phyloP scores from a whole-genome alignment of 441 rosid species.

The Erodium moschatum region DNA sequence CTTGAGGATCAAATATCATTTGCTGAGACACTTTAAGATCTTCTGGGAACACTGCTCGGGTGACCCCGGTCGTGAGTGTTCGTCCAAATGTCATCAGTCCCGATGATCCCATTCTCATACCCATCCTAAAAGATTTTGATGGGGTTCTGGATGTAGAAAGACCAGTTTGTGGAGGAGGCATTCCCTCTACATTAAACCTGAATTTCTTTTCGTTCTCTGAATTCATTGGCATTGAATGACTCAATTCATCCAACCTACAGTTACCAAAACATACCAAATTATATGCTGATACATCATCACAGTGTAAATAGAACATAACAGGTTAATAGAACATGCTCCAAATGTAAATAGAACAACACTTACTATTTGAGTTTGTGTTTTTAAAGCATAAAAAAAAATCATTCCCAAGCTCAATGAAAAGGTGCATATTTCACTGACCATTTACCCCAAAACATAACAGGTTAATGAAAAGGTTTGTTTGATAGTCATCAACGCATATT shows the following conservation, averaged over 20 bases:
- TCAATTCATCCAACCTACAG: constrained; percentile 67
- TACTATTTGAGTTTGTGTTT: no score
- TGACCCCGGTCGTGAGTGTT: constrained; percentile 41
- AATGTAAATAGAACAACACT: no score
- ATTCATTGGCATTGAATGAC: constrained; percentile 43
- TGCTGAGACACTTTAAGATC: constrained; percentile 70
- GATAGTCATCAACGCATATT: no score
- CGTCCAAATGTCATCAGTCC: constrained; percentile 57
- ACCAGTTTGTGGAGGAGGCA: constrained; percentile 27
- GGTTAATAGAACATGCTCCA: no score
- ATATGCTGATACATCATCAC: constrained; percentile 8
- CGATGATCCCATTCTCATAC: constrained; percentile 55
- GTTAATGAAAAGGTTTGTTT: no score
- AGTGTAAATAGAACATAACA: no score
- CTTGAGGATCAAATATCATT: constrained; percentile 78
- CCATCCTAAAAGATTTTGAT: constrained; percentile 49
- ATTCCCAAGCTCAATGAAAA: not conserved
- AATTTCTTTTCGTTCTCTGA: constrained; percentile 16
- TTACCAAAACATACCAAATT: constrained; percentile 15
- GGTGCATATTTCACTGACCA: not conserved
- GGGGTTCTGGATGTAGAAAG: constrained; percentile 30
- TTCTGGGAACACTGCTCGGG: constrained; percentile 70
- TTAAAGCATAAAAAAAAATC: not conserved
- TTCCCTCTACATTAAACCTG: constrained; percentile 11
- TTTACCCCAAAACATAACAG: not conserved